Evolutionary conservation across 345 rosid genomes (phyloP).

Genomic region (Anastatica hierochuntica): DNA sequence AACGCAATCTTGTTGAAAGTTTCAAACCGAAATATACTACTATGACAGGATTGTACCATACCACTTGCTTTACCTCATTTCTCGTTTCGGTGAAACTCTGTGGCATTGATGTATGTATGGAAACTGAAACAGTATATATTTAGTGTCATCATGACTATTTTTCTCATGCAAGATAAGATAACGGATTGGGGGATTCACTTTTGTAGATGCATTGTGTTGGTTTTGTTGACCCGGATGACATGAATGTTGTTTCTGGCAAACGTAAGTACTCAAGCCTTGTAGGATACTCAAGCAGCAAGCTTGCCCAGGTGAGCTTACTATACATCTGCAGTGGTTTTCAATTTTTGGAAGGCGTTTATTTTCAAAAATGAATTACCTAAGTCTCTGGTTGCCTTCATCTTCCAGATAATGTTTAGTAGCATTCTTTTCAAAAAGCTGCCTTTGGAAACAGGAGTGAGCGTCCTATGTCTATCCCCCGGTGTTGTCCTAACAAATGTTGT

Average conservation of each 20-base stretch:
- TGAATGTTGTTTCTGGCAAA: slow-evolving; percentile 75
- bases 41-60: slow-evolving; percentile 12
- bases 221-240: slow-evolving; percentile 87
- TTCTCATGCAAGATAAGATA: slow-evolving; percentile 8
- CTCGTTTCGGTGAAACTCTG: not conserved
- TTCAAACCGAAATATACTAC: too few relatives aligned
- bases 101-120: not conserved
- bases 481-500: slow-evolving; percentile 87
- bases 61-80: not conserved
- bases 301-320: slow-evolving; percentile 66
- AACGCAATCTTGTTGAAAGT: too few relatives aligned
- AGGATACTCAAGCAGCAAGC: slow-evolving; percentile 88
- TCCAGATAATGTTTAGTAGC: slow-evolving; percentile 94
- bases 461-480: slow-evolving; percentile 84
- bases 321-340: not conserved
- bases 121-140: not conserved
- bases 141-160: not conserved
- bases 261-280: slow-evolving; percentile 69
- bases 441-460: slow-evolving; percentile 81
- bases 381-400: slow-evolving; percentile 6
- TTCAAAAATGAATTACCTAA: slow-evolving; percentile 1
- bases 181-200: slow-evolving; percentile 6
- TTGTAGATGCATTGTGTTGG: slow-evolving; percentile 90
- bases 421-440: slow-evolving; percentile 74
- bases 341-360: not conserved